phyloP scores from a whole-genome alignment of 2,329 filamentous ascomycete genomes.

The Pseudogymnoascus sp. region DNA sequence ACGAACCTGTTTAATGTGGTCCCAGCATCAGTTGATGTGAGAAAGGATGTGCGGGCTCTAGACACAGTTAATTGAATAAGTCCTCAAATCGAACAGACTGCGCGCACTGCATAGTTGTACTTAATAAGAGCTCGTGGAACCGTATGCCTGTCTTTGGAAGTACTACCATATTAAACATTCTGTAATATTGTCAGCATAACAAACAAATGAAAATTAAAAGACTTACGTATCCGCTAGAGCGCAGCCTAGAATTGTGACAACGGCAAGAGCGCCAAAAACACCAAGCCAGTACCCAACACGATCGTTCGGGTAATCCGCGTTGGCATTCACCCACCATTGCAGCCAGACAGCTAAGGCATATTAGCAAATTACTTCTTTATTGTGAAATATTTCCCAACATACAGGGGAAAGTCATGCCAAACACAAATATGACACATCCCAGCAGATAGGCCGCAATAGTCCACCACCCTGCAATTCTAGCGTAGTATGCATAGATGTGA shows the following conservation, averaged over 20 bases:
- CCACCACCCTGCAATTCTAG: conserved; percentile 16
- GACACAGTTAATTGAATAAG: conserved; percentile 29
- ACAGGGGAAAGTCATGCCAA: conserved; percentile 20
- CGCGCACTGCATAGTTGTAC: background rate
- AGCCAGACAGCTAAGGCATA: conserved; percentile 22
- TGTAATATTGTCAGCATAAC: background rate
- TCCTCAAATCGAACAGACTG: background rate
- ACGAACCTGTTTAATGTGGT: conserved; percentile 35
- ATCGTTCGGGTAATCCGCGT: conserved; percentile 14
- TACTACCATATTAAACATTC: background rate
- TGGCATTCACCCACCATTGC: conserved; percentile 26
- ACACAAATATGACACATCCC: conserved; percentile 17
- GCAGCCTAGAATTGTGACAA: background rate
- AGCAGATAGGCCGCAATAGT: conserved; percentile 16
- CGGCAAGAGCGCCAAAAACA: conserved; percentile 13
- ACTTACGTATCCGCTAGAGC: background rate
- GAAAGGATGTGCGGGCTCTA: conserved; percentile 35
- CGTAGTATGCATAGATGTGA: conserved; percentile 17
- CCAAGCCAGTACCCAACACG: conserved; percentile 17
- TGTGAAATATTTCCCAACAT: background rate
- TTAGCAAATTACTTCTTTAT: background rate
- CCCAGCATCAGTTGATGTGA: conserved; percentile 35
- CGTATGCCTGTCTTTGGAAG: background rate
- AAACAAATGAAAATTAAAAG: background rate
- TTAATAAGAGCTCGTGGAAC: background rate